Evolutionary conservation across 768 basidiomycete genomes (phyloP), one percentile per base, ranked within the genome.

Genomic region (Cystofilobasidium bisporidii): DNA sequence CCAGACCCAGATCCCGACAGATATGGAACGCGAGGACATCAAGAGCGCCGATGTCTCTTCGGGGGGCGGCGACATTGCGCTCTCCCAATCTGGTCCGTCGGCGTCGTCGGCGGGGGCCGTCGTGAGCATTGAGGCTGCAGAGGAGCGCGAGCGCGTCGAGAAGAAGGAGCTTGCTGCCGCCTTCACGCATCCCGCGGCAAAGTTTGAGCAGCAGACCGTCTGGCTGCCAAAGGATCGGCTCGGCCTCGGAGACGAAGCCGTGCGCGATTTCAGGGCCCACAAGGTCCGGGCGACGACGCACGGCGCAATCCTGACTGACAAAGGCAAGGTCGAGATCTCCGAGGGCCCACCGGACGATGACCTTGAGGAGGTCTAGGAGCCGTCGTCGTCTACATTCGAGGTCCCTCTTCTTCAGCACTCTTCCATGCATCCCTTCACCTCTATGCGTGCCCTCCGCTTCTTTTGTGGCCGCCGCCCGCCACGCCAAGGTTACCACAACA

Each of bases 191-290:
- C 94, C 94, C 18, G 91, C 91, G 10, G 76, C 80, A 22, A 81
- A 83, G 63, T 83, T 75, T 36, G 71, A 71, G 84, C 87, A 91
- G 77, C 81, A 86, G 70, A 80, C 84, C 8, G 79, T 97, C 33
- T 98, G 94, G 94, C 76, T 97, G 63, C 89, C 94, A 24, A 77
- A 78, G 41, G 94, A 98, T 74, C 85, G 86, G 12, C 73, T 91
- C 63, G 83, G 81, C 0, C 77, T 79, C 43, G 83, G 83, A 69
- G 73, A 74, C 33, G 83, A 81, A 64, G 88, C 89, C 78, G 84
- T 82, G 71, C 74, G 78, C 69, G 83, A 77, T 70, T 85, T 85
- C 74, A 74, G 72, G 70, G 80, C 79, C 36, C 76, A 74, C 9
- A 85, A 84, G 2, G 81, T 90, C 30, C 74, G 78, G 68, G 83